Base-by-base conservation (phyloP, 129 eudicot species). In the Flaveria sonorensis region DNA sequence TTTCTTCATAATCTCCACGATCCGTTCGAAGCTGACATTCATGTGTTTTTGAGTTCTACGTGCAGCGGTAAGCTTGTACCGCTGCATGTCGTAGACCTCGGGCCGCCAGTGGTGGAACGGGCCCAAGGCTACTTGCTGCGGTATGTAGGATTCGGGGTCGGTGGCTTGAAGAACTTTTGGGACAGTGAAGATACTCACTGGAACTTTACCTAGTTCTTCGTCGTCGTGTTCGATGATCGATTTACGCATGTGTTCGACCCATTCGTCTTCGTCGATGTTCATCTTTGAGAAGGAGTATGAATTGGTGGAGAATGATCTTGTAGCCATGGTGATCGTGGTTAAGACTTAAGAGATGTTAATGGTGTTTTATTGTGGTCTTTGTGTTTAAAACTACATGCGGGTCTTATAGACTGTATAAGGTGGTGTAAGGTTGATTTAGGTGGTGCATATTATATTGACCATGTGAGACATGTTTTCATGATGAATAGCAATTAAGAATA, bases 71-170 rank as follows among this genome's bases (percentile, higher is more conserved):
- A 87, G 84, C 78, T 87, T 87, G 69, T 81, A 84, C 52, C 81
- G 77, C 70, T 87, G 84, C 92, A 87, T 87, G 46, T 87, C 88
- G 45, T 81, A 77, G 14, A 87, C 86, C 51, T 90, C 86, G 0
- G 70, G 77, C 13, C 87, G 81, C 73, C 73, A 79, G 19, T 74
- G 79, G 71, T 90, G 96, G 51, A 81, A 87, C 1, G 96, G 96
- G 71, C 96, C 96, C 52, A 90, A 40, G 3, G 88, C 82, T 16
- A 85, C 78, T 62, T 66, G 81, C 24, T 89, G 88, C 0, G 95
- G 95, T 1, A 47, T 42, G 76, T 86, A 89, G 26, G 83, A 85
- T 50, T 85, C 83, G 0, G 87, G 89, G 36, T 75, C 70, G 51
- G 63, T 77, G 19, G 45, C 79, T 21, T 80, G 39, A 2, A 88